A percentile compares a stretch with the other conserved stretches of the same genome.
Evolutionary conservation across 148 eudicot species (phyloP).

Genomic region (Rhododendron henanense): DNA sequence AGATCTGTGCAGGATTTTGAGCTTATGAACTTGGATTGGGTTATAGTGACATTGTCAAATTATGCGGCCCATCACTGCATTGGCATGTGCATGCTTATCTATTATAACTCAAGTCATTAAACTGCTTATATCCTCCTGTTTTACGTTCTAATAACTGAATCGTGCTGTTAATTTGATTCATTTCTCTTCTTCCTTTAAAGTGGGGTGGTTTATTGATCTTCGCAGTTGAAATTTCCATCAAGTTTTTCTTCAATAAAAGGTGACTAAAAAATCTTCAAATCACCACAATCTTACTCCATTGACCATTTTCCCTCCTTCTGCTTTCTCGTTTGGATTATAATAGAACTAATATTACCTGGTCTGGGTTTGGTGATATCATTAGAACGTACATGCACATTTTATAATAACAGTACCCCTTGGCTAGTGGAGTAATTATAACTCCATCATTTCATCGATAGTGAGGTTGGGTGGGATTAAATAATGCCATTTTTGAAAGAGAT

Average conservation of each 20-base stretch:
- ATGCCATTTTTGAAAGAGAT: neutral
- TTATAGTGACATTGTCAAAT: neutral
- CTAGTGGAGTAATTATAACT: neutral
- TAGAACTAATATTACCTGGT: too few relatives aligned
- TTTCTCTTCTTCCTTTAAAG: neutral
- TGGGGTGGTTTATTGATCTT: neutral
- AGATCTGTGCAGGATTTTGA: neutral
- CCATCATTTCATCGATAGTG: neutral
- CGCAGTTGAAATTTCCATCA: neutral
- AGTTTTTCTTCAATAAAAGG: neutral
- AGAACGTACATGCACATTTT: neutral
- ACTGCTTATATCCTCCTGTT: neutral
- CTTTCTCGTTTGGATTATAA: neutral
- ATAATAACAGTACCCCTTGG: neutral
- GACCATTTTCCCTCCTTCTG: neutral
- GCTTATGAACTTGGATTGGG: neutral
- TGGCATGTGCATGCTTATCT: neutral
- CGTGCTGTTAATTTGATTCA: neutral
- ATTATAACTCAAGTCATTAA: neutral
- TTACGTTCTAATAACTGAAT: neutral
- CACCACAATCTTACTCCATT: neutral
- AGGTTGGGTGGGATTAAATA: slow-evolving; percentile 3
- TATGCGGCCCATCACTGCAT: neutral
- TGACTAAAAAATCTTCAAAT: neutral
- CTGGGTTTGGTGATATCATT: neutral